Base-by-base conservation (phyloP, 1,139 yeast species). In the Yamadazyma taylorii region DNA sequence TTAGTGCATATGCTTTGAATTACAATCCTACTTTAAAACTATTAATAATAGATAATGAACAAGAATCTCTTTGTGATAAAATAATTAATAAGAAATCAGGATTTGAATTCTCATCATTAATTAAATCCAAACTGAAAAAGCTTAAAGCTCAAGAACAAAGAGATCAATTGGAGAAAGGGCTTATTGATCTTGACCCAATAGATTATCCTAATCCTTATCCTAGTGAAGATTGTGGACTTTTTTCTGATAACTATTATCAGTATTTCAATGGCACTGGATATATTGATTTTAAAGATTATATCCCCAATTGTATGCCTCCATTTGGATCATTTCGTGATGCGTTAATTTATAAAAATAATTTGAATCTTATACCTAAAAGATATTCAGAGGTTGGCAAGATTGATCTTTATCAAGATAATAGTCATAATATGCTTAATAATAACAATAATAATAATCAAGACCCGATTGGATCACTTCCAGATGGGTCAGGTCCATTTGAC, bases 251-350 rank as follows among this genome's bases (percentile, higher is more conserved):
- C 11, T 29, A 16, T 24, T 31, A 12, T 16, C 32, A 36, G 15
- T 28, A 16, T 17, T 43, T 37, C 29, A 39, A 35, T 17, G 42
- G 42, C 2, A 33, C 34, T 11, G 41, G 42, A 4, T 34, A 41
- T 30, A 25, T 33, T 4, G 39, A 41, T 34, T 38, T 39, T 10
- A 41, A 42, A 33, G 41, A 47, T 10, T 63, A 57, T 41, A 53
- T 66, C 11, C 66, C 73, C 13, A 52, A 55, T 40, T 51, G 61
- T 19, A 42, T 60, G 34, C 77, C 76, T 0, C 75, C 75, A 1
- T 70, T 71, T 52, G 75, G 73, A 2, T 45, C 50, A 3, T 64
- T 60, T 35, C 57, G 53, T 34, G 73, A 69, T 40, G 46, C 63
- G 0, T 34, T 57, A n/a, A 37, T 52, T n/a, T 61, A 59, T 36